phyloP scores from a whole-genome alignment of 1,139 yeast species.

The Kodamaea arcana region DNA sequence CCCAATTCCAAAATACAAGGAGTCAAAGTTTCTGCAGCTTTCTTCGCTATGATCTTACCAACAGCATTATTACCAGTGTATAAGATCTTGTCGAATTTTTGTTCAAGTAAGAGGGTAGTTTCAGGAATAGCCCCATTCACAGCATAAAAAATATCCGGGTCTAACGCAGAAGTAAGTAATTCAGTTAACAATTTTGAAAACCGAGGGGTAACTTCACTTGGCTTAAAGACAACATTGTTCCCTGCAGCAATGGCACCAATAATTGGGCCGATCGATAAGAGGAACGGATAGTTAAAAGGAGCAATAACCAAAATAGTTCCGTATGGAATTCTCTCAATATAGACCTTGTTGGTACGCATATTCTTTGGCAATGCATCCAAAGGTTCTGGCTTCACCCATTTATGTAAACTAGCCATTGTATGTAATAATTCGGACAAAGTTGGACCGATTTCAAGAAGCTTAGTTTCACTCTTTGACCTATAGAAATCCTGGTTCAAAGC shows the following conservation, averaged over 20 bases:
- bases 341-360: constrained; percentile 45
- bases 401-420: constrained; percentile 55
- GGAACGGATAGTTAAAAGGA: constrained; percentile 86
- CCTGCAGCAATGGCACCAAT: constrained; percentile 87
- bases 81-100: constrained; percentile 76
- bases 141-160: constrained; percentile 54
- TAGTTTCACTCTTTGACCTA: constrained; percentile 60
- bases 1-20: constrained; percentile 85
- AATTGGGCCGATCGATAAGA: constrained; percentile 62
- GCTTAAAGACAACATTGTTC: constrained; percentile 76
- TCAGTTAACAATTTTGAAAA: constrained; percentile 54
- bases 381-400: constrained; percentile 57
- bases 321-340: constrained; percentile 62
- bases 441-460: constrained; percentile 51
- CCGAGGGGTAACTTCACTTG: constrained; percentile 69
- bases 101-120: constrained; percentile 60
- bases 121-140: constrained; percentile 76
- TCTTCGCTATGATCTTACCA: constrained; percentile 72
- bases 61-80: constrained; percentile 80
- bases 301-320: constrained; percentile 75
- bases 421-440: constrained; percentile 54
- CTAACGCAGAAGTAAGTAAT: constrained; percentile 50
- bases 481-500: constrained; percentile 68
- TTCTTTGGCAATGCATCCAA: constrained; percentile 43
- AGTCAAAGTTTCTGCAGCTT: constrained; percentile 81